Evolutionary conservation across 192 early-diverging fungal genomes (phyloP).

Genomic region (Backusella tarrabulga): DNA sequence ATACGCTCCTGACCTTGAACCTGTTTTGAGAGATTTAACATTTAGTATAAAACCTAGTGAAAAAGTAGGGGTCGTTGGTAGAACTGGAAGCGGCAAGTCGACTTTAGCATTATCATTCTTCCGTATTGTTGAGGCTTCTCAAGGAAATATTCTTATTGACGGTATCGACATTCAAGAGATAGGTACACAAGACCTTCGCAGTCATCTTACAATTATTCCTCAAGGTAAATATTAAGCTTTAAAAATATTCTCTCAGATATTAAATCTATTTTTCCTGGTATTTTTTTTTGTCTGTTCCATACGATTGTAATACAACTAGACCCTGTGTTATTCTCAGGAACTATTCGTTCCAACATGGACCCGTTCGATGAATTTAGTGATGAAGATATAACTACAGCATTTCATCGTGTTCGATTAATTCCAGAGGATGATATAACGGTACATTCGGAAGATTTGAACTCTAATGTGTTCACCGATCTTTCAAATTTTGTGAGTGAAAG

Average conservation of each 20-base stretch:
- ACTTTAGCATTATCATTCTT: constrained; percentile 78
- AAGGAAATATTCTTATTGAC: constrained; percentile 76
- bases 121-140: constrained; percentile 70
- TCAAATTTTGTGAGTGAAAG: constrained; percentile 69
- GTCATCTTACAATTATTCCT: constrained; percentile 83
- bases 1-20: constrained; percentile 68
- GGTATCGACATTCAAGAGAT: constrained; percentile 72
- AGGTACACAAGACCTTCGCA: constrained; percentile 78
- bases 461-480: constrained; percentile 24
- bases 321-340: constrained; percentile 46
- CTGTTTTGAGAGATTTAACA: constrained; percentile 74
- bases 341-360: constrained; percentile 83
- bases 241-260: background rate
- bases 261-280: background rate
- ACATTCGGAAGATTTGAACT: constrained; percentile 19
- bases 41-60: constrained; percentile 59
- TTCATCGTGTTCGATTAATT: constrained; percentile 67
- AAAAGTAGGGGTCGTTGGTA: constrained; percentile 93
- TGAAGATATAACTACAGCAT: constrained; percentile 70
- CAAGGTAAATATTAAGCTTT: constrained; percentile 53
- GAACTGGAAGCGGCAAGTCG: constrained; percentile 88
- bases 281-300: background rate
- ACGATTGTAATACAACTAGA: constrained; percentile 26
- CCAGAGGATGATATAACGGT: constrained; percentile 14
- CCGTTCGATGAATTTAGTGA: constrained; percentile 83